A percentile compares a stretch with the other conserved stretches of the same genome.
These are phyloP conservation scores for Rhinocladiella similis DNA, from an alignment of 2,329 filamentous ascomycete genomes.

Conservation along the genomic window DNA sequence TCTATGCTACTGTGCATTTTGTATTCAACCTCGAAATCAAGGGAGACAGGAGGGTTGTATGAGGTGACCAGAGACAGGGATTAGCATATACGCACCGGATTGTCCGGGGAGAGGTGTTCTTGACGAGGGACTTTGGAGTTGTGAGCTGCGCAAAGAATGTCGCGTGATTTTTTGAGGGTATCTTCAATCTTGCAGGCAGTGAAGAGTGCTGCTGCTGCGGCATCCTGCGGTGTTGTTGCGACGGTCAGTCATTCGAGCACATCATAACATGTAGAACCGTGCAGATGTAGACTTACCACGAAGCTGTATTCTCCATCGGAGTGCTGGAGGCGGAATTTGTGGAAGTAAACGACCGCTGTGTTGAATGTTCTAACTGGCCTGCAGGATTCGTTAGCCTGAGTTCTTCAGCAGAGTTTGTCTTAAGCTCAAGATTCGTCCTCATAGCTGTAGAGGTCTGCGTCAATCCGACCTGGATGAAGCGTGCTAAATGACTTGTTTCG, in stretches of 20 bases:
- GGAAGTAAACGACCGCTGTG: constrained; percentile 88
- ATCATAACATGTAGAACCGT: not conserved
- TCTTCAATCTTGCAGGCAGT: constrained; percentile 97
- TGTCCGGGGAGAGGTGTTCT: constrained; percentile 73
- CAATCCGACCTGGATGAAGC: too few species aligned
- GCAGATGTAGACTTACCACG: constrained; percentile 41
- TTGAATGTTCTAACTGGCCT: constrained; percentile 90
- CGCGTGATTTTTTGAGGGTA: constrained; percentile 92
- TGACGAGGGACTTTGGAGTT: constrained; percentile 71
- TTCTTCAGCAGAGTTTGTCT: too few species aligned
- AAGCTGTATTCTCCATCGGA: constrained; percentile 84
- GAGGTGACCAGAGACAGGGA: not conserved
- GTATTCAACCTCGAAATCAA: too few species aligned
- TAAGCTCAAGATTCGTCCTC: too few species aligned
- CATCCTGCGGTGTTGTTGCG: constrained; percentile 58
- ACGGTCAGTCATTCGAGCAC: not conserved
- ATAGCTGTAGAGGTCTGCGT: too few species aligned
- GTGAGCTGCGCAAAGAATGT: constrained; percentile 87
- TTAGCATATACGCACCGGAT: constrained; percentile 60
- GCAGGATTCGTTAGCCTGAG: not conserved
- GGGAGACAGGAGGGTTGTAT: too few species aligned
- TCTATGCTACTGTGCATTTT: too few species aligned
- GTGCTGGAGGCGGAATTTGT: constrained; percentile 86
- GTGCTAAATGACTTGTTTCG: too few species aligned
- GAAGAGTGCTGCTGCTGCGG: constrained; percentile 82